Evolutionary conservation across 805 yeast genomes (phyloP).

Genomic region (Blastobotrys peoriensis): DNA sequence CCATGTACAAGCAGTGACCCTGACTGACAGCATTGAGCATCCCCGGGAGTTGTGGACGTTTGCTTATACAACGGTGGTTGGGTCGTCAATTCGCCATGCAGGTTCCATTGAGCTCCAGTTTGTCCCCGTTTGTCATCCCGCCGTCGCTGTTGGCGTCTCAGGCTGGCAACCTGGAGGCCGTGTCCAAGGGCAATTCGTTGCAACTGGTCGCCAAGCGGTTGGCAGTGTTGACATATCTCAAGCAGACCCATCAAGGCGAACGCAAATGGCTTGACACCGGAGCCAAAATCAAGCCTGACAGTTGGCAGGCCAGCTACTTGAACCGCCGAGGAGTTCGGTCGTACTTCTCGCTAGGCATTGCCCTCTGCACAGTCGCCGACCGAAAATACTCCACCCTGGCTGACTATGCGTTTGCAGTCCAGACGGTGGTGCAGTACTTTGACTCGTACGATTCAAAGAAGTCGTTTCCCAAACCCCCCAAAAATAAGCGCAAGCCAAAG

Average conservation of each 20-base stretch:
- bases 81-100: no score
- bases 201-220: not conserved
- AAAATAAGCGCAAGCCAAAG: not conserved
- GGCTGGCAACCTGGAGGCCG: not conserved
- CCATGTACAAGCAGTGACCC: no score
- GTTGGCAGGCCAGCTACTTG: conserved; percentile 9
- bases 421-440: conserved; percentile 10
- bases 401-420: conserved; percentile 7
- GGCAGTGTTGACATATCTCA: conserved; percentile 1
- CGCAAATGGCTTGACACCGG: conserved; percentile 6
- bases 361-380: conserved; percentile 7
- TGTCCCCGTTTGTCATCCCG: not conserved
- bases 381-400: not conserved
- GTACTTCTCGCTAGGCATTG: conserved; percentile 13
- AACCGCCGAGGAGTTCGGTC: conserved; percentile 9
- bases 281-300: conserved; percentile 1
- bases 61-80: no score
- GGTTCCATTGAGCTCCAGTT: not conserved
- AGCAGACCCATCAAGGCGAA: conserved; percentile 3
- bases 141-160: not conserved
- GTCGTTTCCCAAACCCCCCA: not conserved
- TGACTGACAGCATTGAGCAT: no score
- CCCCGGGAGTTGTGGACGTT: no score
- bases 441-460: conserved; percentile 8
- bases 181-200: conserved; percentile 3